These are phyloP conservation scores for Murraya koenigii DNA, from an alignment of 345 rosid genomes.

Conservation along the genomic window DNA sequence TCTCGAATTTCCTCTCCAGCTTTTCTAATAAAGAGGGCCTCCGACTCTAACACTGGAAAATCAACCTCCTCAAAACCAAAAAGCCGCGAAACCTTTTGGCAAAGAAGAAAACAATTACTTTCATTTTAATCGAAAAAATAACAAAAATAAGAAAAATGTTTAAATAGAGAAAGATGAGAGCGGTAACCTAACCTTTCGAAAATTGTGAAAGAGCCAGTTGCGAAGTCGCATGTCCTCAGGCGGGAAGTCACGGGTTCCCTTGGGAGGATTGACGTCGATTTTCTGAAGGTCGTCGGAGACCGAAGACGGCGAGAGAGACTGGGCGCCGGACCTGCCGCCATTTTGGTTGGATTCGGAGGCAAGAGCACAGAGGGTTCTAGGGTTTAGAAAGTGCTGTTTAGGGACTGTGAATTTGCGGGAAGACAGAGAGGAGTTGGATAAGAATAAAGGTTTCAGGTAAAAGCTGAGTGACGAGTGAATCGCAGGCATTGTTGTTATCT, in stretches of 20 bases:
- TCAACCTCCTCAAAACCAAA: slow-evolving; percentile 92
- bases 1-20: slow-evolving; percentile 95
- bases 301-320: slow-evolving; percentile 48
- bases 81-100: slow-evolving; percentile 60
- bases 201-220: slow-evolving; percentile 84
- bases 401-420: slow-evolving; percentile 15
- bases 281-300: slow-evolving; percentile 44
- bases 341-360: slow-evolving; percentile 30
- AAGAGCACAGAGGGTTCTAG: slow-evolving; percentile 30
- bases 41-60: slow-evolving; percentile 82
- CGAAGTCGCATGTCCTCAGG: slow-evolving; percentile 95
- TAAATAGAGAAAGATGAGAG: too few relatives aligned
- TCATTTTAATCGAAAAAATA: background rate
- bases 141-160: background rate
- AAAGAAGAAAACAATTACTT: background rate
- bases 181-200: slow-evolving; percentile 56
- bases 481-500: slow-evolving; percentile 26
- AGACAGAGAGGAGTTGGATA: slow-evolving; percentile 13
- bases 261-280: slow-evolving; percentile 88
- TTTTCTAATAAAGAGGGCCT: slow-evolving; percentile 82
- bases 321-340: slow-evolving; percentile 64
- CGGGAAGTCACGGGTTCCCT: slow-evolving; percentile 91
- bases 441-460: slow-evolving; percentile 36
- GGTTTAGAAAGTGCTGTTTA: slow-evolving; percentile 9
- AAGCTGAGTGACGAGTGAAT: slow-evolving; percentile 28